Conservation (phyloP, 352 stramenopile genomes). For the Phytophthora sp. region DNA sequence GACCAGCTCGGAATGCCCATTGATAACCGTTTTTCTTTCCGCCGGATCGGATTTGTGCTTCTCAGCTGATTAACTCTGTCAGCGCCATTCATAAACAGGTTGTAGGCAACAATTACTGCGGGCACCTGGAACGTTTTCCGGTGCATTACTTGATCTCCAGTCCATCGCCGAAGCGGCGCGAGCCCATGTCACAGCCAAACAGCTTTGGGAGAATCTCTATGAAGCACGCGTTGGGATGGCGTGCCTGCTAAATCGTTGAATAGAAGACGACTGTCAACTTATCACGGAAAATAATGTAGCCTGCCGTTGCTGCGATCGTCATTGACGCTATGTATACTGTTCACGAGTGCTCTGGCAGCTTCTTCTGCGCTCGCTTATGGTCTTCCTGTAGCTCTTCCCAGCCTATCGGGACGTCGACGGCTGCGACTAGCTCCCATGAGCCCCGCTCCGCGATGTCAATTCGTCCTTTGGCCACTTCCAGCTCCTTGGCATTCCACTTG, state of each 20-base stretch:
- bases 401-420: background rate
- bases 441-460: background rate
- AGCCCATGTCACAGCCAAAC: slow-evolving; percentile 1
- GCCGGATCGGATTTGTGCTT: slow-evolving; percentile 18
- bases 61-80: slow-evolving; percentile 10
- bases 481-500: background rate
- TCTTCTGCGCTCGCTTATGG: background rate
- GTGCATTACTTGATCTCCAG: slow-evolving; percentile 8
- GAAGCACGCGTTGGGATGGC: background rate
- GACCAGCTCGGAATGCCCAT: slow-evolving; percentile 12
- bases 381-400: background rate
- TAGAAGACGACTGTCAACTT: slow-evolving; percentile 15
- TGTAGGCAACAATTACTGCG: slow-evolving; percentile 1
- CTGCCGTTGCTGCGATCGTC: background rate
- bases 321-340: background rate
- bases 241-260: slow-evolving; percentile 15
- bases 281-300: slow-evolving; percentile 13
- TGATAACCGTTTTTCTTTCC: background rate
- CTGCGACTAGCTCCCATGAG: background rate
- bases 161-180: slow-evolving; percentile 6
- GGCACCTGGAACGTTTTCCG: slow-evolving; percentile 12
- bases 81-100: background rate
- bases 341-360: background rate
- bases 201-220: background rate
- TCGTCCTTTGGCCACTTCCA: background rate